Conservation (phyloP, 257 asterid species). For the Dorcoceras hygrometricum region DNA sequence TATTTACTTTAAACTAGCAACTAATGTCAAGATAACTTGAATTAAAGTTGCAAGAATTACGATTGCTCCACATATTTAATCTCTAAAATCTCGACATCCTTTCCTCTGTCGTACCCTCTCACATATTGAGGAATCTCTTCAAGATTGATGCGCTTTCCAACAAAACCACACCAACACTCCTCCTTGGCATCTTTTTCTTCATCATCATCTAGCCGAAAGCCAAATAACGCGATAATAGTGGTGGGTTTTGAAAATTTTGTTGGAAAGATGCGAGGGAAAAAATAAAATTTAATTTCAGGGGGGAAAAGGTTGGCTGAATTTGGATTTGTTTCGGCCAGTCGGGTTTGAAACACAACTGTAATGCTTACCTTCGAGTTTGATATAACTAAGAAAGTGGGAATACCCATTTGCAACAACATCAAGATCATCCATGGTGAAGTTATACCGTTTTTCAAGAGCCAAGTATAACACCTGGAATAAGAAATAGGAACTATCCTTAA, state of each 20-base stretch:
- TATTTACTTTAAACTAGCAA: too few species aligned
- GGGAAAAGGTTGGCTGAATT: background rate
- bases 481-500: background rate
- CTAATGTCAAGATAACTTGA: background rate
- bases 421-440: conserved; percentile 77
- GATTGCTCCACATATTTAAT: conserved; percentile 38
- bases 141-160: conserved; percentile 53
- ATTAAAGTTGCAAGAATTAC: background rate
- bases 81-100: conserved; percentile 80
- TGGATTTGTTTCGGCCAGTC: background rate
- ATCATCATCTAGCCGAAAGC: conserved; percentile 27
- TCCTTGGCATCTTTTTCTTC: conserved; percentile 35
- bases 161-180: conserved; percentile 31
- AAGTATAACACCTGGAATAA: conserved; percentile 64
- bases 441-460: conserved; percentile 92
- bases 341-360: background rate
- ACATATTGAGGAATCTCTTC: conserved; percentile 66
- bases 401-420: conserved; percentile 92
- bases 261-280: background rate
- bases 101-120: conserved; percentile 63
- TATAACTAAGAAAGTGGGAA: conserved; percentile 61
- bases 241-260: background rate
- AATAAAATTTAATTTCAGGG: background rate
- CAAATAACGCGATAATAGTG: background rate
- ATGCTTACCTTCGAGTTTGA: conserved; percentile 45